Base-by-base conservation (phyloP, 2,329 filamentous ascomycete genomes). In the Diaporthe australafricana region DNA sequence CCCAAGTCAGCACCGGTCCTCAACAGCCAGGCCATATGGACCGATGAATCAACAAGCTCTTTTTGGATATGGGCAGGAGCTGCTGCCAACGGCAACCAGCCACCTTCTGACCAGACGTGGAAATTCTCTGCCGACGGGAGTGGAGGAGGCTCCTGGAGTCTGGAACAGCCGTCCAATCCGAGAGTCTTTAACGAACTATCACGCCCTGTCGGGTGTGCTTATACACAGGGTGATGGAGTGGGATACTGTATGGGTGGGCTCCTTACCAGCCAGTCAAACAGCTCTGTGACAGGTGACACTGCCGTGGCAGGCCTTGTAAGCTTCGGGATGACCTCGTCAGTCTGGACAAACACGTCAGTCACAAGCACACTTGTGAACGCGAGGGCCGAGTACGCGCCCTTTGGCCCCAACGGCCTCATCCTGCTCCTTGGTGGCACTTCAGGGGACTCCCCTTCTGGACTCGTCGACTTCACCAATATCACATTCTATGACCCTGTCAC, bases 31-130 rank as follows among this genome's bases (percentile, higher is more conserved):
- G 75, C 79, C 8, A 66, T 80, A 32, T 83, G 81, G 81, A 74
- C 76, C n/a, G 80, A 82, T 70, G 50, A 74, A 2, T 74, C 76
- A 8, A 75, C 74, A 20, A 73, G 76, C 20, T 75, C 75, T 16
- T 77, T 83, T 45, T 83, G 81, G 72, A 76, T 78, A 12, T 84
- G 80, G 78, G 81, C 78, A 40, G 82, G 82, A 7, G 76, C 73
- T 68, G 76, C 75, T 7, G 32, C 75, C 17, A 75, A 75, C 27
- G 60, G 69, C 63, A 74, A 53, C 5, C 55, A 76, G 17, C 76
- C 78, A 0, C 77, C 78, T 12, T 62, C 70, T 11, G 75, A 79
- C 30, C 75, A 77, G 48, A 71, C 81, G 17, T 83, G 81, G 81
- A 77, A 65, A 20, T 65, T 65, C 45, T 50, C 45, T 4, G 60